Base-by-base conservation (phyloP, 2,329 filamentous ascomycete species). In the Sclerotinia spermophila region DNA sequence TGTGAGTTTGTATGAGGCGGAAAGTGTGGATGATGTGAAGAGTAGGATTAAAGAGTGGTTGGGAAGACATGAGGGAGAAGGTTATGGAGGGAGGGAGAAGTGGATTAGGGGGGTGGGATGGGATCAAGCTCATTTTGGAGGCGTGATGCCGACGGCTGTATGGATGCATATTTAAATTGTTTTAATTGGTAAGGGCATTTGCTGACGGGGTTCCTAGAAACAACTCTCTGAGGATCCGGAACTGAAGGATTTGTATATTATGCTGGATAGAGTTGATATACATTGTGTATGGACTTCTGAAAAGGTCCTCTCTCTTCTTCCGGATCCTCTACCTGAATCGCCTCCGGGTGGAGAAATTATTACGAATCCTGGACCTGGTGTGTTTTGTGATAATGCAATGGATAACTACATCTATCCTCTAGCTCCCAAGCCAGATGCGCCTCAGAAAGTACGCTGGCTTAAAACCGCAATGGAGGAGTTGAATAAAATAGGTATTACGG, bases 311-410 rank as follows among this genome's bases (percentile, higher is more conserved):
- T 80, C 84, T 62, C 82, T 92, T 2, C 83, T 92, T 8, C 86
- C 89, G 0, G 75, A 81, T 1, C 81, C 82, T 1, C 71, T 82
- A 1, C 81, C 80, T 56, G 77, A 85, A 38, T 81, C 84, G 2
- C 78, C 89, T 2, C 87, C 88, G 1, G 90, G 89, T 17, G 90
- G 90, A 2, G 88, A 91, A 71, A 85, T 91, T 17, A 79, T 90
- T 21, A 83, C 84, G 42, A 81, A 86, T 5, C 89, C 89, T 0
- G 88, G 88, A 0, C 83, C 85, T 75, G 90, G 90, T 56, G 89
- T 92, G 15, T 92, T 92, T 75, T 92, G 90, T 77, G 90, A 92
- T 79, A 92, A 92, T 76, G 89, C 90, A 35, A 91, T 92, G 85
- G 87, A 89, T 58, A 62, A 56, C 3, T 79, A 89, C 66, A 83